Percentiles rank a stretch among this genome's conserved stretches.
These are phyloP conservation scores for Dorcoceras hygrometricum DNA, from an alignment of 257 asterid genomes.

Conservation along the genomic window DNA sequence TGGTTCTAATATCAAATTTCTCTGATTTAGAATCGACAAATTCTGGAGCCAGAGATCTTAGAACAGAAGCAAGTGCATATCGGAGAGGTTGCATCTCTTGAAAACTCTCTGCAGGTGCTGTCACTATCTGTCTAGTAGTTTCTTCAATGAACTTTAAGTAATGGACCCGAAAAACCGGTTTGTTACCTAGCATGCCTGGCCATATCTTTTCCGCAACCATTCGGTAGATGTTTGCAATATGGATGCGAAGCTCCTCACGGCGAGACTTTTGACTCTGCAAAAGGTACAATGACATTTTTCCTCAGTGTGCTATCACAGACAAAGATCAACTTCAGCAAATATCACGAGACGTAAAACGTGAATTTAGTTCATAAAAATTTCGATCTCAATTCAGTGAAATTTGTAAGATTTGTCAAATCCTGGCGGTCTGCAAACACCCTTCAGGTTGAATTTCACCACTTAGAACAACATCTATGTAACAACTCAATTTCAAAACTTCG, in stretches of 20 bases:
- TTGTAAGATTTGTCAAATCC: conserved; percentile 16
- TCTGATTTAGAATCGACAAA: conserved; percentile 96
- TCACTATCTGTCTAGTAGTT: conserved; percentile 67
- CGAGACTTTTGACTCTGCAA: conserved; percentile 94
- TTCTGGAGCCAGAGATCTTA: conserved; percentile 95
- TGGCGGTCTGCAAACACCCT: conserved; percentile 13
- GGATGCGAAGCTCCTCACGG: conserved; percentile 92
- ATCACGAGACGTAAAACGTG: not conserved
- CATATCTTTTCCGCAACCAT: conserved; percentile 90
- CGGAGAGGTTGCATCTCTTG: conserved; percentile 94
- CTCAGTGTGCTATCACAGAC: conserved; percentile 15
- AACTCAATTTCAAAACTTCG: conserved; percentile 12
- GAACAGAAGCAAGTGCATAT: conserved; percentile 88
- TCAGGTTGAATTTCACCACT: not conserved
- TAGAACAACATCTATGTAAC: conserved; percentile 13
- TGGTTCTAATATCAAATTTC: conserved; percentile 83
- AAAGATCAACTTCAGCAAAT: conserved; percentile 20
- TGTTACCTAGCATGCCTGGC: conserved; percentile 97
- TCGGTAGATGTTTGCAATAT: conserved; percentile 84
- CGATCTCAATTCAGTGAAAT: conserved; percentile 18
- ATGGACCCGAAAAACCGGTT: conserved; percentile 96
- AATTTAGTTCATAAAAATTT: conserved; percentile 14
- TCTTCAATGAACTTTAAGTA: conserved; percentile 93
- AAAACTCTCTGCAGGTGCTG: conserved; percentile 78
- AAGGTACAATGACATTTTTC: conserved; percentile 9